Evolutionary conservation across 176 grass and related monocot genomes (phyloP), one percentile per base, ranked within the genome.

Genomic region (Bothriochloa decipiens): DNA sequence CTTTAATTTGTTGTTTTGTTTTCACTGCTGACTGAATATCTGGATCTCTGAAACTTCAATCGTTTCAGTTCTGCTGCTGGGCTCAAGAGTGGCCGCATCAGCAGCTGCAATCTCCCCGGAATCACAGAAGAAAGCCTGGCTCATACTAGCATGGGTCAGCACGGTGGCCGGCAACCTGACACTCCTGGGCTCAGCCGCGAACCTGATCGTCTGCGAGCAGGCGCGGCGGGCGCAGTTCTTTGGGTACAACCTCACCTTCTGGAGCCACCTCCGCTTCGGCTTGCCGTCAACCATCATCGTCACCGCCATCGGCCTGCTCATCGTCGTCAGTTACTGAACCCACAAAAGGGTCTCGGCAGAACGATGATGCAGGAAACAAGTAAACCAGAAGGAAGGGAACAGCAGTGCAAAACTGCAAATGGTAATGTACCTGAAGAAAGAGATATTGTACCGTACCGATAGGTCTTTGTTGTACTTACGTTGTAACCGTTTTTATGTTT

Each of bases 131-230:
- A 90, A 88, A 69, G 93, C 96, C 74, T 99, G 96, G 96, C 93
- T 96, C 14, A 92, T 99, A 42, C 84, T 99, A 7, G 96, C 96
- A 67, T 99, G 78, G 72, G 96, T 96, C 14, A 99, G 96, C 70
- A 99, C 96, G 8, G 93, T 99, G 77, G 96, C 91, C 15, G 96
- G 93, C 18, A 99, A 96, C 86, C 86, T 99, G 6, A 96, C 96
- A 3, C 93, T 99, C 8, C 74, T 99, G 13, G 96, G 96, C 74
- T 99, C 96, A 15, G 96, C 96, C 0, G 96, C 96, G 23, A 99
- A 99, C 76, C 82, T 99, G 78, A 98, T 98, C 75, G 96, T 95
- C 17, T 98, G 96, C 26, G 96, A 98, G 80, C 96, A 98, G 88
- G 96, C 96, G 15, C 78, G 90, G 32, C 60, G 96, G 22, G 86